Conservation (phyloP, 2,329 filamentous ascomycete genomes). For the Colletotrichum scovillei region DNA sequence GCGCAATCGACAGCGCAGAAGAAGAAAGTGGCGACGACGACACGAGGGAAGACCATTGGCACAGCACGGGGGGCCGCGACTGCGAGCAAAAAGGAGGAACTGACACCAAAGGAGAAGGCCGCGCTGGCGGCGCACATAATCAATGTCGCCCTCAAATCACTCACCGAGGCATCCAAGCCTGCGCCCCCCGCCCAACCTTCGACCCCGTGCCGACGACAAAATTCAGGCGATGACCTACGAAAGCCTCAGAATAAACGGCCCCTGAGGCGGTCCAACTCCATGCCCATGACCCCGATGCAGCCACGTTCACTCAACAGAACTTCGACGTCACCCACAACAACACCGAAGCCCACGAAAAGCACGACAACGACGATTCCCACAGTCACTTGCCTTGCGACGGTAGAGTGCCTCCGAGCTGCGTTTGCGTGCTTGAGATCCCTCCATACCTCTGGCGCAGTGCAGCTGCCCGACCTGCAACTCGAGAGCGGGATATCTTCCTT, state of each 20-base stretch:
- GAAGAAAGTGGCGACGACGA: slow-evolving; percentile 40
- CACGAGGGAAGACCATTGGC: slow-evolving; percentile 41
- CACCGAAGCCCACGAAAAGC: slow-evolving; percentile 46
- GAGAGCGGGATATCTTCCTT: slow-evolving; percentile 80
- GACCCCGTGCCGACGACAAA: slow-evolving; percentile 48
- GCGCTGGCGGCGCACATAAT: slow-evolving; percentile 78
- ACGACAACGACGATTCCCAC: slow-evolving; percentile 42
- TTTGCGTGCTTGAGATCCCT: slow-evolving; percentile 73
- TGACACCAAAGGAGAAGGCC: slow-evolving; percentile 70
- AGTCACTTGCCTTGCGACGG: slow-evolving; percentile 64
- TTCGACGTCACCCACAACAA: slow-evolving; percentile 61
- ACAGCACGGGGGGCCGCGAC: slow-evolving; percentile 44
- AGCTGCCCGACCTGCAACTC: slow-evolving; percentile 73
- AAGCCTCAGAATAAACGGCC: slow-evolving; percentile 46
- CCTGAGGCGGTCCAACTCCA: slow-evolving; percentile 66
- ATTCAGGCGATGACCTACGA: slow-evolving; percentile 49
- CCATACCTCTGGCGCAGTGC: slow-evolving; percentile 63
- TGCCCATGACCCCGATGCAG: slow-evolving; percentile 71
- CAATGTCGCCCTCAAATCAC: slow-evolving; percentile 75
- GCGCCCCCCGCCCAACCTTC: slow-evolving; percentile 45
- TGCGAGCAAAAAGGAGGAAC: slow-evolving; percentile 50
- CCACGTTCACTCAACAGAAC: slow-evolving; percentile 71
- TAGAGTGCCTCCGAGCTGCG: slow-evolving; percentile 76
- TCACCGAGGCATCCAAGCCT: slow-evolving; percentile 74
- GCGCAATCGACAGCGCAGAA: slow-evolving; percentile 11